Evolutionary conservation across 257 asterid species (phyloP).

Genomic region (Prunella vulgaris): DNA sequence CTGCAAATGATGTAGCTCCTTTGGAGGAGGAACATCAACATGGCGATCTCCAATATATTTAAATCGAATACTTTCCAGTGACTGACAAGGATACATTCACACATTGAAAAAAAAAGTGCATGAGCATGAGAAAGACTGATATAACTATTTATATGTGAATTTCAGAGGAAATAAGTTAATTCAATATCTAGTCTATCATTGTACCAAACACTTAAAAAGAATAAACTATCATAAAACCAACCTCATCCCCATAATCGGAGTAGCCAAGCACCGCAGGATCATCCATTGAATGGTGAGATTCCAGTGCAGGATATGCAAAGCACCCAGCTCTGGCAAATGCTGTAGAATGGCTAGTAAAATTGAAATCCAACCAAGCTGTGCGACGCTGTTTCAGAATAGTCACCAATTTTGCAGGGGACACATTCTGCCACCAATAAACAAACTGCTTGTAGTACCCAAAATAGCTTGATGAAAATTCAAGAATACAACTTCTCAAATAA

Average conservation of each 20-base stretch:
- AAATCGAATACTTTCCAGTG: slow-evolving; percentile 27
- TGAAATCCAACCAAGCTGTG: slow-evolving; percentile 38
- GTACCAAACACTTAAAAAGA: neutral
- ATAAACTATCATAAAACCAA: slow-evolving; percentile 12
- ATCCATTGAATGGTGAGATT: slow-evolving; percentile 21
- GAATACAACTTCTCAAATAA: slow-evolving; percentile 3
- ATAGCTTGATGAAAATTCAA: neutral
- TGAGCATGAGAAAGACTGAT: neutral
- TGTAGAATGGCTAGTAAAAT: slow-evolving; percentile 28
- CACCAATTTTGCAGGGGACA: slow-evolving; percentile 36
- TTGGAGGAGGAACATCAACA: slow-evolving; percentile 11
- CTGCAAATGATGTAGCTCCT: slow-evolving; percentile 38
- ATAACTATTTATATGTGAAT: neutral
- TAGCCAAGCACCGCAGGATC: slow-evolving; percentile 28
- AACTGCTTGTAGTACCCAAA: neutral
- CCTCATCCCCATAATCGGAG: slow-evolving; percentile 39
- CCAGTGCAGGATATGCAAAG: slow-evolving; percentile 29
- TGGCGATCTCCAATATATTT: slow-evolving; percentile 13
- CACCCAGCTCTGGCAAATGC: slow-evolving; percentile 26
- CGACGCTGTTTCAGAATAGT: slow-evolving; percentile 38
- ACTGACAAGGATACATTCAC: slow-evolving; percentile 21
- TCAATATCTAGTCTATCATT: slow-evolving; percentile 9
- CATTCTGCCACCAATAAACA: slow-evolving; percentile 32
- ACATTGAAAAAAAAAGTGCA: neutral
- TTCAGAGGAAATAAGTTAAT: neutral